phyloP scores from a whole-genome alignment of 805 yeast genomes.

The Barnettozyma salicaria region DNA sequence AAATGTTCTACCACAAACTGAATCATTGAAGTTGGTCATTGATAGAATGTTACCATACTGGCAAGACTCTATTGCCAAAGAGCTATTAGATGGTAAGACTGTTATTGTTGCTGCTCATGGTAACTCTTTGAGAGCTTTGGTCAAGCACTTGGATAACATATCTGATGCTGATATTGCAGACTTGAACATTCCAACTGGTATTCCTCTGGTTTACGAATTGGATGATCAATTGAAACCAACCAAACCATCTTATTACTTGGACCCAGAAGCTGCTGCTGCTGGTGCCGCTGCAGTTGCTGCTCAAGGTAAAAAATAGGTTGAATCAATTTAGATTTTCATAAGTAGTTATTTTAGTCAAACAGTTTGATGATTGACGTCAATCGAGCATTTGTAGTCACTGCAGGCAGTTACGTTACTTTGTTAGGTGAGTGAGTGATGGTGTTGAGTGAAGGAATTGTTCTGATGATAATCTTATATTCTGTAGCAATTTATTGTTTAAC shows the following conservation, averaged over 20 bases:
- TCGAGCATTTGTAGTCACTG: too few relatives aligned
- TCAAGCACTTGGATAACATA: conserved; percentile 90
- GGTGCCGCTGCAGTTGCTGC: conserved; percentile 99
- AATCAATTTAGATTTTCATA: too few relatives aligned
- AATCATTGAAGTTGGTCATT: conserved; percentile 89
- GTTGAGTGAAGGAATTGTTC: too few relatives aligned
- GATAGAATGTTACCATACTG: conserved; percentile 96
- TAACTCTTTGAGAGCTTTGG: conserved; percentile 94
- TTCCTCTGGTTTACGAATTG: conserved; percentile 94
- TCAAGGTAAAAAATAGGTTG: conserved; percentile 67
- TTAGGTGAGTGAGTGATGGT: too few relatives aligned
- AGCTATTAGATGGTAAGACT: conserved; percentile 80
- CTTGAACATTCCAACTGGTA: conserved; percentile 97
- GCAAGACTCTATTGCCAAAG: conserved; percentile 86
- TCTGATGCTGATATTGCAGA: conserved; percentile 89
- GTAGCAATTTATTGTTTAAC: too few relatives aligned
- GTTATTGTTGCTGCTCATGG: conserved; percentile 96
- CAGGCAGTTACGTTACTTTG: too few relatives aligned
- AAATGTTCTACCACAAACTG: conserved; percentile 84
- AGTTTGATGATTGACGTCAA: too few relatives aligned
- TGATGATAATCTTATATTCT: too few relatives aligned
- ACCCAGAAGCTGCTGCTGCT: conserved; percentile 99
- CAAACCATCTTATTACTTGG: conserved; percentile 93
- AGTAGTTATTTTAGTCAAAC: too few relatives aligned
- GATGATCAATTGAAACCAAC: conserved; percentile 82